phyloP scores from a whole-genome alignment of 352 stramenopile genomes.

The Globisporangium nodosum region DNA sequence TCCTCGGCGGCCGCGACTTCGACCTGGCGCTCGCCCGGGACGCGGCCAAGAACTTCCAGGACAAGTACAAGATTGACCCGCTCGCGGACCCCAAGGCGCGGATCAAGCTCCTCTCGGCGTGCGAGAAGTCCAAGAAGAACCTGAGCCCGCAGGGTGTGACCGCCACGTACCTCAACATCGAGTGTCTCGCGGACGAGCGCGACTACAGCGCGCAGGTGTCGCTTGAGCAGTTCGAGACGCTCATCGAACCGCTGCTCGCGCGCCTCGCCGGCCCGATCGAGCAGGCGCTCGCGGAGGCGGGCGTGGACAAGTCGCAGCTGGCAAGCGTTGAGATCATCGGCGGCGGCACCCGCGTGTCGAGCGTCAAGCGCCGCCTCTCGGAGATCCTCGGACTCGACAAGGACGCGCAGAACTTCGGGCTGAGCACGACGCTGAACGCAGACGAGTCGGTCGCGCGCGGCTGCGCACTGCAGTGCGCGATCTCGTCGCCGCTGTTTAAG shows the following conservation, averaged over 20 bases:
- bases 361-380: conserved; percentile 92
- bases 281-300: conserved; percentile 81
- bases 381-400: conserved; percentile 91
- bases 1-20: conserved; percentile 96
- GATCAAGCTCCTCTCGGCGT: conserved; percentile 96
- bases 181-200: conserved; percentile 97
- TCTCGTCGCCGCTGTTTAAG: conserved; percentile 98
- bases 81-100: conserved; percentile 90
- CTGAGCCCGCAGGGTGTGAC: conserved; percentile 95
- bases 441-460: conserved; percentile 97
- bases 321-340: conserved; percentile 95
- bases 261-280: conserved; percentile 85
- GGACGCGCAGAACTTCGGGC: conserved; percentile 92
- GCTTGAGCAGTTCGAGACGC: conserved; percentile 93
- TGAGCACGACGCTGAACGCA: conserved; percentile 99
- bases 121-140: conserved; percentile 99
- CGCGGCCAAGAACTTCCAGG: conserved; percentile 93
- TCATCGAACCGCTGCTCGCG: conserved; percentile 88
- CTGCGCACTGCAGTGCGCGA: conserved; percentile 97
- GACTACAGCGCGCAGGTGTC: conserved; percentile 95
- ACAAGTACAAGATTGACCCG: conserved; percentile 94
- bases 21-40: conserved; percentile 94
- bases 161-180: conserved; percentile 95
- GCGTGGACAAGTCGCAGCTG: conserved; percentile 89
- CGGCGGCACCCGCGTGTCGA: conserved; percentile 93